These are phyloP conservation scores for Penicillium cosmopolitanum DNA, from an alignment of 495 filamentous ascomycete species.

Conservation along the genomic window DNA sequence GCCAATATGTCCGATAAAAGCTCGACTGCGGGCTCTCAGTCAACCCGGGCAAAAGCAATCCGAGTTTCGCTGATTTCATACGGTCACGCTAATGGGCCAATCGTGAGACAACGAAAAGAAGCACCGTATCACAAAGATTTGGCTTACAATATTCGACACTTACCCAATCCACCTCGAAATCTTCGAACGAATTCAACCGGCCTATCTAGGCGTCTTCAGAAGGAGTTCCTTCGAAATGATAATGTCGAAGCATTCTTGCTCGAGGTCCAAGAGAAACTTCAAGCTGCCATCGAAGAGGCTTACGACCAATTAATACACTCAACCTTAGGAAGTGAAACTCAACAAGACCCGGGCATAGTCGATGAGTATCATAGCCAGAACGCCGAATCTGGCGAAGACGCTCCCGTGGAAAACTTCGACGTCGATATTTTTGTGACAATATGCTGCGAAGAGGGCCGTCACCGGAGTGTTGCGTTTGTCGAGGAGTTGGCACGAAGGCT, in stretches of 20 bases:
- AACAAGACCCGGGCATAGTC: not conserved
- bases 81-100: conserved; percentile 16
- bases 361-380: too few species aligned
- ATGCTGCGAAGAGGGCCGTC: conserved; percentile 24
- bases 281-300: not conserved
- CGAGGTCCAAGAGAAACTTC: conserved; percentile 2
- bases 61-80: conserved; percentile 16
- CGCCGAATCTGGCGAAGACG: not conserved
- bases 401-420: not conserved
- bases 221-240: conserved; percentile 18
- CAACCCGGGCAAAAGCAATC: not conserved
- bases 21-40: too few species aligned
- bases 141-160: conserved; percentile 18
- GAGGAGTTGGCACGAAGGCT: conserved; percentile 20
- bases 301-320: not conserved
- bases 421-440: conserved; percentile 16
- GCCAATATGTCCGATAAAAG: too few species aligned
- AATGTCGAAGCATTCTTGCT: conserved; percentile 7
- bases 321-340: not conserved
- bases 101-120: conserved; percentile 3
- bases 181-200: conserved; percentile 14
- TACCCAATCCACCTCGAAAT: conserved; percentile 16
- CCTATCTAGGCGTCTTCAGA: conserved; percentile 16
- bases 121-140: conserved; percentile 1
- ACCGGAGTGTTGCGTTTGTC: conserved; percentile 26